Percentiles rank a stretch among this genome's conserved stretches.
Evolutionary conservation across 2,329 filamentous ascomycete genomes (phyloP).

Genomic region (Ceratocystis albifundus): DNA sequence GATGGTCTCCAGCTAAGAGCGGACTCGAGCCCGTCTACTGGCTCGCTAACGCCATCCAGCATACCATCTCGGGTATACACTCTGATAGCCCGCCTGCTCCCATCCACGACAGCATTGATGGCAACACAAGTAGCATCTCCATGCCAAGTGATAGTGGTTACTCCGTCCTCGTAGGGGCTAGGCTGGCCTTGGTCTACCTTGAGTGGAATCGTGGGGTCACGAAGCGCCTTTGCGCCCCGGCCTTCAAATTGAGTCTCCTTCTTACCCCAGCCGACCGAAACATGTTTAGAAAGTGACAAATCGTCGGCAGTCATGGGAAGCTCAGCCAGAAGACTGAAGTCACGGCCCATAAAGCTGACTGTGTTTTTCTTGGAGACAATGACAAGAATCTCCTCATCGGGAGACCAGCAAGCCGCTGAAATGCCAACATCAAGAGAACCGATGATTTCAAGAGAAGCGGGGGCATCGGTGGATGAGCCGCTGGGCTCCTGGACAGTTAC

Average conservation of each 20-base stretch:
- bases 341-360: constrained; percentile 81
- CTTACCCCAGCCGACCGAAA: constrained; percentile 96
- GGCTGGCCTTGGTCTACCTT: constrained; percentile 73
- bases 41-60: constrained; percentile 87
- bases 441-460: constrained; percentile 72
- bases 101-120: constrained; percentile 64
- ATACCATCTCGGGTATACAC: constrained; percentile 84
- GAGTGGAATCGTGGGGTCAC: constrained; percentile 90
- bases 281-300: constrained; percentile 78
- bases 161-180: constrained; percentile 60
- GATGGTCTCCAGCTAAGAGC: constrained; percentile 82
- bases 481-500: constrained; percentile 64
- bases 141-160: constrained; percentile 73
- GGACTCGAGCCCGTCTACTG: constrained; percentile 81
- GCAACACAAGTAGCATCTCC: constrained; percentile 88
- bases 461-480: constrained; percentile 26
- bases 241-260: constrained; percentile 97
- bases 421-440: constrained; percentile 91
- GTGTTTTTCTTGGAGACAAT: constrained; percentile 70
- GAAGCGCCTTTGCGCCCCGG: constrained; percentile 69
- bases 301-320: constrained; percentile 62
- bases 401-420: constrained; percentile 80
- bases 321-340: constrained; percentile 74
- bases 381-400: constrained; percentile 81
- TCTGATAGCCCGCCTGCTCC: constrained; percentile 64